Conservation (phyloP, 768 basidiomycete species). For the Suillus subluteus region DNA sequence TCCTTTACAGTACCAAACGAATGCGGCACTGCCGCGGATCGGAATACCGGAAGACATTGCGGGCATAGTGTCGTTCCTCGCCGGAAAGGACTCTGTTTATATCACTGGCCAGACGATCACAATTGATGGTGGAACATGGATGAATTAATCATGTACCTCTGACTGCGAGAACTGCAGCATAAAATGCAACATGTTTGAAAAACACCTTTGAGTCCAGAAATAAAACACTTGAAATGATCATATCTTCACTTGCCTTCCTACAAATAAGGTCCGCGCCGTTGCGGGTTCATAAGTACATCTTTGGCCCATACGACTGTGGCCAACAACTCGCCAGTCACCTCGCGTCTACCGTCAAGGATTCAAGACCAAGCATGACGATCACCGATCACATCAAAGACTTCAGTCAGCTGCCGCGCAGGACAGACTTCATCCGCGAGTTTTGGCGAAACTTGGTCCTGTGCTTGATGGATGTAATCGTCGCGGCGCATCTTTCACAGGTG, state of each 20-base stretch:
- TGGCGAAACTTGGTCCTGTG: slow-evolving; percentile 17
- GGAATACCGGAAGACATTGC: slow-evolving; percentile 27
- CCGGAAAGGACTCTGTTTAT: slow-evolving; percentile 30
- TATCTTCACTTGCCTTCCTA: background rate
- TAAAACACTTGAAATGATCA: background rate
- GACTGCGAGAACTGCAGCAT: background rate
- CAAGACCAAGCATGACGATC: background rate
- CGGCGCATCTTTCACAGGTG: slow-evolving; percentile 66
- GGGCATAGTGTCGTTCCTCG: slow-evolving; percentile 34
- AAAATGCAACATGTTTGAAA: background rate
- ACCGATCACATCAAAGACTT: background rate
- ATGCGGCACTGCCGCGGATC: slow-evolving; percentile 16
- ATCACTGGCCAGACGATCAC: slow-evolving; percentile 28
- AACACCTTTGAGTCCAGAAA: background rate
- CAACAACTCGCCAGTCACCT: background rate
- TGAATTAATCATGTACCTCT: background rate
- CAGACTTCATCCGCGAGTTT: slow-evolving; percentile 10
- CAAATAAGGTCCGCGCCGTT: background rate
- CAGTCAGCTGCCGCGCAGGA: too few relatives aligned
- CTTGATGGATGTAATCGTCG: slow-evolving; percentile 39
- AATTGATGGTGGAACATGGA: slow-evolving; percentile 1
- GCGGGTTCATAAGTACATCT: background rate
- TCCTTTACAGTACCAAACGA: slow-evolving; percentile 5
- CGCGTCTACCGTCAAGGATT: background rate
- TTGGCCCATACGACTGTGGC: background rate